These are phyloP conservation scores for Gossypium schwendimanii DNA, from an alignment of 441 rosid species.

Conservation along the genomic window DNA sequence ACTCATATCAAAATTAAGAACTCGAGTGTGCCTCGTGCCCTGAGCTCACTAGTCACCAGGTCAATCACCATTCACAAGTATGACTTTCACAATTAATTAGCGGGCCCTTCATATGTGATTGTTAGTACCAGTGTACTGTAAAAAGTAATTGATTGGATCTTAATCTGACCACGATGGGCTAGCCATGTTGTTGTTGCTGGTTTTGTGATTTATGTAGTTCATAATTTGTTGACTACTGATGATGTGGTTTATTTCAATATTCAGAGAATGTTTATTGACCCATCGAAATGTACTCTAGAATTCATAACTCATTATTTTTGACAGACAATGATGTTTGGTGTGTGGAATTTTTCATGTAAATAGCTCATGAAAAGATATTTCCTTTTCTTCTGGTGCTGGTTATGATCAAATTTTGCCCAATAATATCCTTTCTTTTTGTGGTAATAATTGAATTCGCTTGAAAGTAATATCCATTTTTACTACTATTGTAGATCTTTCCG, in stretches of 20 bases:
- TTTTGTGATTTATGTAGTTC: not conserved
- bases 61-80: too few relatives aligned
- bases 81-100: too few relatives aligned
- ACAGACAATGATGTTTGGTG: not conserved
- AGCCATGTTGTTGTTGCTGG: not conserved
- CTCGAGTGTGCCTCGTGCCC: not conserved
- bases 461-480: not conserved
- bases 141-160: too few relatives aligned
- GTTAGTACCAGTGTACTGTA: too few relatives aligned
- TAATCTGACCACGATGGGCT: not conserved
- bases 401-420: not conserved
- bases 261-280: not conserved
- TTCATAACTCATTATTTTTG: not conserved
- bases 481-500: not conserved
- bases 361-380: not conserved
- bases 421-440: not conserved
- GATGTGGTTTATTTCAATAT: not conserved
- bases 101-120: too few relatives aligned
- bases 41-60: too few relatives aligned
- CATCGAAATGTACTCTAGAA: not conserved
- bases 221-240: not conserved
- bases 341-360: not conserved
- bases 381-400: not conserved
- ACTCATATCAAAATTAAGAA: not conserved
- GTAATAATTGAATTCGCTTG: not conserved